A percentile compares a stretch with the other conserved stretches of the same genome.
phyloP scores from a whole-genome alignment of 2,329 filamentous ascomycete species.

The Lasiodiplodia citricola region DNA sequence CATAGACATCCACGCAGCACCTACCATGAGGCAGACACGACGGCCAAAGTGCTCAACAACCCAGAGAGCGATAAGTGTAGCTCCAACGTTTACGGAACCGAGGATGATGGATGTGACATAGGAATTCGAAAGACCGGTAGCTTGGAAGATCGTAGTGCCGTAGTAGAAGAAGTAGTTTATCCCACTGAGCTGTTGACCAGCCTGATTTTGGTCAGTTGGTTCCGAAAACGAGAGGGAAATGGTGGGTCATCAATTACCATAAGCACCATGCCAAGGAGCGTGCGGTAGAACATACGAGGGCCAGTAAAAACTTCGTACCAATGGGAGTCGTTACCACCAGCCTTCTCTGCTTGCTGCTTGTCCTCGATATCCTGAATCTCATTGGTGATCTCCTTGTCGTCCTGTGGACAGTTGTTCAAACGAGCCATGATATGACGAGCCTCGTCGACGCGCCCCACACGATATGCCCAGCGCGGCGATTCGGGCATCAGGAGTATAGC shows the following conservation, averaged over 20 bases:
- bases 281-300: slow-evolving; percentile 71
- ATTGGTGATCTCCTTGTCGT: slow-evolving; percentile 29
- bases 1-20: slow-evolving; percentile 56
- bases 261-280: slow-evolving; percentile 52
- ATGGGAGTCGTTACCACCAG: slow-evolving; percentile 37
- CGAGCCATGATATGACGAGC: too few relatives aligned
- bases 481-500: slow-evolving; percentile 63
- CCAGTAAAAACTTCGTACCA: slow-evolving; percentile 66
- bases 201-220: slow-evolving; percentile 46
- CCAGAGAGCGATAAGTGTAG: slow-evolving; percentile 53
- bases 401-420: too few relatives aligned
- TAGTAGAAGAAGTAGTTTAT: slow-evolving; percentile 70
- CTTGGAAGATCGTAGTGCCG: slow-evolving; percentile 53
- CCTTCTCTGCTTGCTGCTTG: slow-evolving; percentile 60
- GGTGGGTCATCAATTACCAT: too few relatives aligned
- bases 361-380: slow-evolving; percentile 62
- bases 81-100: slow-evolving; percentile 55
- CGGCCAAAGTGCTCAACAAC: slow-evolving; percentile 55
- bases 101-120: slow-evolving; percentile 56
- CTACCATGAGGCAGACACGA: slow-evolving; percentile 50
- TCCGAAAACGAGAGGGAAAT: too few relatives aligned
- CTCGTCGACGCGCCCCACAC: slow-evolving; percentile 44
- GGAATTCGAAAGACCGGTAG: slow-evolving; percentile 48
- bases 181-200: slow-evolving; percentile 71
- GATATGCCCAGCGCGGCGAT: slow-evolving; percentile 63